These are phyloP conservation scores for Eruca vesicaria DNA, from an alignment of 441 rosid genomes.

Conservation along the genomic window DNA sequence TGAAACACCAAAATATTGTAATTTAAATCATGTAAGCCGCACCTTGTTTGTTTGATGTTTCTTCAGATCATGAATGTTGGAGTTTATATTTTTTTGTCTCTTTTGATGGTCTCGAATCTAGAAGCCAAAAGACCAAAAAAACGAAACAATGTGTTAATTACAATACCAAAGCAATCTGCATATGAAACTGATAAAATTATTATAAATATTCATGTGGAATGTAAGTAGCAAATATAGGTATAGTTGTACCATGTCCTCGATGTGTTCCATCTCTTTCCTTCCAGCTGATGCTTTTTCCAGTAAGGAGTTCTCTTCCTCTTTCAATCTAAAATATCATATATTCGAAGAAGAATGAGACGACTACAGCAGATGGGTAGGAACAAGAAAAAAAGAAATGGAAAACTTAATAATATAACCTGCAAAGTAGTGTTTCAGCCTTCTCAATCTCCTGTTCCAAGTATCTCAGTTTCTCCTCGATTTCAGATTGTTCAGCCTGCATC, in stretches of 20 bases:
- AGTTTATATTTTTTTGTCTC: constrained; percentile 37
- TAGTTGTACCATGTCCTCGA: constrained; percentile 61
- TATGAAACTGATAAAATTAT: constrained; percentile 1
- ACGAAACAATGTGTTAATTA: constrained; percentile 8
- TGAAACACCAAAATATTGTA: constrained; percentile 6
- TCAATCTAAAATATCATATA: constrained; percentile 52
- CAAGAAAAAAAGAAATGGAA: background rate
- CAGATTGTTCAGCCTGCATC: constrained; percentile 80
- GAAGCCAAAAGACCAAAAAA: constrained; percentile 30
- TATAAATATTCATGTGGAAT: constrained; percentile 6
- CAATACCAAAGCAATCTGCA: constrained; percentile 3
- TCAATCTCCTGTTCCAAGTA: constrained; percentile 61
- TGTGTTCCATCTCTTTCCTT: constrained; percentile 49
- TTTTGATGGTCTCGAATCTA: constrained; percentile 61
- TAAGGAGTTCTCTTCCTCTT: constrained; percentile 61
- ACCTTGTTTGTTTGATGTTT: constrained; percentile 82
- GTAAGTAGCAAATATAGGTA: constrained; percentile 1
- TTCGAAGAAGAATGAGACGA: constrained; percentile 1
- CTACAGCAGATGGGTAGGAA: constrained; percentile 4
- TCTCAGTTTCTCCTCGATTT: constrained; percentile 65
- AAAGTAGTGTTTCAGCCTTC: constrained; percentile 46
- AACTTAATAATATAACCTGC: constrained; percentile 46
- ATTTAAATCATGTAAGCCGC: constrained; percentile 21
- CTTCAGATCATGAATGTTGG: constrained; percentile 53
- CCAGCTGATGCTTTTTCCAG: constrained; percentile 42